Percentiles rank a stretch among this genome's conserved stretches.
Conservation (phyloP, 2,329 filamentous ascomycete genomes). For the Cercospora brassicicola region DNA sequence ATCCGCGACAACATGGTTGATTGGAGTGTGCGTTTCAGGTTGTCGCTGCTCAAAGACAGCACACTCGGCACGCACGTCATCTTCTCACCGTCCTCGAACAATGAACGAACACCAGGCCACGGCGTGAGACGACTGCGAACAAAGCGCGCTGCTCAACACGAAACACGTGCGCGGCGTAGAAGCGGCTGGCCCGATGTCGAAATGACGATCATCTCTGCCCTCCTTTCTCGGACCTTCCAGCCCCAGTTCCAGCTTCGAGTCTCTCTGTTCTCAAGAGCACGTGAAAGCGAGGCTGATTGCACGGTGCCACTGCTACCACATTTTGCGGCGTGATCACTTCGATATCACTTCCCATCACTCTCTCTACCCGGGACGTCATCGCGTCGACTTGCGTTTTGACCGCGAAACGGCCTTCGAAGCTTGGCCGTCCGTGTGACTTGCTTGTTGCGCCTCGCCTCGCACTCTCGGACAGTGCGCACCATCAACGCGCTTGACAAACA, state of each 20-base stretch:
- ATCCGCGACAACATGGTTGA: neutral
- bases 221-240: neutral
- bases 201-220: slow-evolving; percentile 1
- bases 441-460: neutral
- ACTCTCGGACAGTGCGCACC: neutral
- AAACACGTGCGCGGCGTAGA: neutral
- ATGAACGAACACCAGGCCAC: neutral
- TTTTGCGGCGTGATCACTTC: neutral
- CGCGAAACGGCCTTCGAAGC: neutral
- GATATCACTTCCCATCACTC: neutral
- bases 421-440: neutral
- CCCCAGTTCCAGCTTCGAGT: neutral
- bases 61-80: neutral
- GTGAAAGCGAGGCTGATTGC: neutral
- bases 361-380: neutral
- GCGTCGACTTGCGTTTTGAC: neutral
- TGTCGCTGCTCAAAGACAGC: neutral
- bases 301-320: neutral
- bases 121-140: neutral
- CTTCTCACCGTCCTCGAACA: neutral
- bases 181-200: neutral
- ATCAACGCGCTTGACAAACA: neutral
- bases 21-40: neutral
- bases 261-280: neutral
- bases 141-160: neutral